These are phyloP conservation scores for Saturnispora sekii DNA, from an alignment of 805 yeast genomes.

Conservation along the genomic window DNA sequence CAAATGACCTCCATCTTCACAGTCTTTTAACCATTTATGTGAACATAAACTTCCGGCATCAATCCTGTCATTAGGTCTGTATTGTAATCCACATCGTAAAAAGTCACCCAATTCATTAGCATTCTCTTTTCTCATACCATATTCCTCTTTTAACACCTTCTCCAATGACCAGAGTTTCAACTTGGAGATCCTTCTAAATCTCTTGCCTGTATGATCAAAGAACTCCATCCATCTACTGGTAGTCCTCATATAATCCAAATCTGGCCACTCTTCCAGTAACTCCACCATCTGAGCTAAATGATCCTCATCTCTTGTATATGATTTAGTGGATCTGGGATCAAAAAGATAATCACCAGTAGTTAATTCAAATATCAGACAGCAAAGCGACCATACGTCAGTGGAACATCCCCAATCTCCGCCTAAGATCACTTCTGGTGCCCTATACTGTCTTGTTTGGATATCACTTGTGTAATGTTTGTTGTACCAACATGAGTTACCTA, in stretches of 20 bases:
- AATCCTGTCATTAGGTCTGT: conserved; percentile 39
- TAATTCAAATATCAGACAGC: conserved; percentile 49
- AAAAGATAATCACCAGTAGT: conserved; percentile 54
- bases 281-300: conserved; percentile 57
- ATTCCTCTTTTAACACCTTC: conserved; percentile 40
- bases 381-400: conserved; percentile 52
- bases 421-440: conserved; percentile 55
- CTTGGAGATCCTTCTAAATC: conserved; percentile 34
- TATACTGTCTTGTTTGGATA: conserved; percentile 59
- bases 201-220: conserved; percentile 28
- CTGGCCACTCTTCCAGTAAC: conserved; percentile 31
- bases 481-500: conserved; percentile 62
- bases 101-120: conserved; percentile 36
- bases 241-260: conserved; percentile 30
- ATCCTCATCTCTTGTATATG: conserved; percentile 46
- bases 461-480: conserved; percentile 57
- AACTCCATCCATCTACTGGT: conserved; percentile 32
- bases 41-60: conserved; percentile 46
- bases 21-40: conserved; percentile 42
- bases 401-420: conserved; percentile 56
- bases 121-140: conserved; percentile 32
- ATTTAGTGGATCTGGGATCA: conserved; percentile 45
- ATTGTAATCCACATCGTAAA: conserved; percentile 39
- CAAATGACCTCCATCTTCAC: conserved; percentile 17
- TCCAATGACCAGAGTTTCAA: conserved; percentile 43